phyloP scores from a whole-genome alignment of 2,329 filamentous ascomycete genomes.

The Magnaporthales sp. region DNA sequence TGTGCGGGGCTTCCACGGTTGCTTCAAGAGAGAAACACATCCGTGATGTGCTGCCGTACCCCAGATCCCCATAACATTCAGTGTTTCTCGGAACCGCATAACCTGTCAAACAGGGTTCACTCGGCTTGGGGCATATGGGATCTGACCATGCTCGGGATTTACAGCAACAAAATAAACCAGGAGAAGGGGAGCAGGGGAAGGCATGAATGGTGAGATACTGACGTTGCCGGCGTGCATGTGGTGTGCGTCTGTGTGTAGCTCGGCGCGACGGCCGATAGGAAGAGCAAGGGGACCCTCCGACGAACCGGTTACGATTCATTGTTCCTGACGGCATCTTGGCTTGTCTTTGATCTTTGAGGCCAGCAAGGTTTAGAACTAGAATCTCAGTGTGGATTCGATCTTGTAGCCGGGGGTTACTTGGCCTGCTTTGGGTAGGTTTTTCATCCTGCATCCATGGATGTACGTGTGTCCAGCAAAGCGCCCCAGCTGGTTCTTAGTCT shows the following conservation, averaged over 20 bases:
- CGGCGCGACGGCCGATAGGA: neutral
- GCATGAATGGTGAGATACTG: neutral
- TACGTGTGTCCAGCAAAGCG: too few relatives aligned
- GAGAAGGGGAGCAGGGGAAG: neutral
- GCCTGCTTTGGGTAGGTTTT: neutral
- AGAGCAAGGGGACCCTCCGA: neutral
- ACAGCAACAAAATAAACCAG: too few relatives aligned
- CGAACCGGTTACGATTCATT: neutral
- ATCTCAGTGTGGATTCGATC: too few relatives aligned
- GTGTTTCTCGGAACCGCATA: neutral
- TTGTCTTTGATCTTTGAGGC: neutral
- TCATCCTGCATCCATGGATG: neutral
- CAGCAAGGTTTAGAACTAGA: too few relatives aligned
- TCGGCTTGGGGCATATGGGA: neutral
- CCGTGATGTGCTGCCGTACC: neutral
- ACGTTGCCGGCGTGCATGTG: neutral
- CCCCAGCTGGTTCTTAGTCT: neutral
- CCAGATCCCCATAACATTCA: neutral
- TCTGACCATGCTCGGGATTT: too few relatives aligned
- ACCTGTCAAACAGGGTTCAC: neutral
- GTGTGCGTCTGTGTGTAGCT: neutral
- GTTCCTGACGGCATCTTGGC: neutral
- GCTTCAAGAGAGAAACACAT: neutral
- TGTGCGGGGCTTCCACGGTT: neutral
- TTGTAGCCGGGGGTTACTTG: neutral